Evolutionary conservation across 257 asterid species (phyloP).

Genomic region (Solanum piurae): DNA sequence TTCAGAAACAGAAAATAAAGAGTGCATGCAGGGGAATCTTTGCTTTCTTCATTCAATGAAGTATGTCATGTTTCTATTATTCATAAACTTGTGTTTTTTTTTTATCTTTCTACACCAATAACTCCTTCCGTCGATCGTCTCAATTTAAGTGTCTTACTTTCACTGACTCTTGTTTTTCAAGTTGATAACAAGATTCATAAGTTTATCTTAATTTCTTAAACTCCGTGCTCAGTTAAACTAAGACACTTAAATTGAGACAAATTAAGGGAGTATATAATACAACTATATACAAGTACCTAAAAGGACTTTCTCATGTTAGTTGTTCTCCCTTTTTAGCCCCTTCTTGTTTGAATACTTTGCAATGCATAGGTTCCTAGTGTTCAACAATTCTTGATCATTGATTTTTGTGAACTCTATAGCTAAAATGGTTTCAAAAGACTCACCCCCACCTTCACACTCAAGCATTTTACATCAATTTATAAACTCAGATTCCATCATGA

Average conservation of each 20-base stretch:
- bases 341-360: not conserved
- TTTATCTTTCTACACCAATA: not conserved
- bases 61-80: not conserved
- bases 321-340: not conserved
- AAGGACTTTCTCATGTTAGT: not conserved
- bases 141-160: not conserved
- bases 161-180: not conserved
- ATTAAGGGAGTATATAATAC: not conserved
- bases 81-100: not conserved
- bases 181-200: not conserved
- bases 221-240: not conserved
- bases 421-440: slow-evolving; percentile 56
- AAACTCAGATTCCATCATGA: slow-evolving; percentile 24
- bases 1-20: slow-evolving; percentile 10
- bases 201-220: not conserved
- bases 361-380: not conserved
- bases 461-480: slow-evolving; percentile 56
- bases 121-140: not conserved
- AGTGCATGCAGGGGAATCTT: slow-evolving; percentile 41
- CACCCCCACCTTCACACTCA: slow-evolving; percentile 41
- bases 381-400: not conserved
- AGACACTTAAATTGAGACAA: not conserved
- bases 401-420: not conserved
- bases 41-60: slow-evolving; percentile 25
- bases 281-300: not conserved